phyloP scores from a whole-genome alignment of 2,329 filamentous ascomycete genomes.

The Lachnellula cervina region DNA sequence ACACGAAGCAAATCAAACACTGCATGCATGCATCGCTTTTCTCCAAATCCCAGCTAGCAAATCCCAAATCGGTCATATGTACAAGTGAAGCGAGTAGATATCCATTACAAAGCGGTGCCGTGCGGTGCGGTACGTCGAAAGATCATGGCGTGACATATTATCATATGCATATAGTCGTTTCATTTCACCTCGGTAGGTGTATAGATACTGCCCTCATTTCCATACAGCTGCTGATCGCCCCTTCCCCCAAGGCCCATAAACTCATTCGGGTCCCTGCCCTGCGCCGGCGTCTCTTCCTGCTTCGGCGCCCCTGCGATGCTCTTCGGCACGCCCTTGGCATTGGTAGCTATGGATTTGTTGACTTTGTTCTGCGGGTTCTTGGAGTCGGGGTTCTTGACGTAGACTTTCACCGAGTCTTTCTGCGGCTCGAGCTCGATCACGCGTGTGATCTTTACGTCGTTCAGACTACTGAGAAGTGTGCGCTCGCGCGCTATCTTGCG shows the following conservation, averaged over 20 bases:
- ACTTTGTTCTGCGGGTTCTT: conserved; percentile 37
- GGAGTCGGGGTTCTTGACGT: conserved; percentile 60
- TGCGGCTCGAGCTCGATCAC: conserved; percentile 51
- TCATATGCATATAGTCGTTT: conserved; percentile 21
- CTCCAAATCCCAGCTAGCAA: conserved; percentile 1
- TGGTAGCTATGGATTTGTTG: conserved; percentile 37
- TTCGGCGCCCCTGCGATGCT: conserved; percentile 30
- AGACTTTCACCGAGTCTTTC: conserved; percentile 65
- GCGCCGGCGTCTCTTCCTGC: conserved; percentile 63
- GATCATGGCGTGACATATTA: neutral
- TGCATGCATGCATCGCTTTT: conserved; percentile 9
- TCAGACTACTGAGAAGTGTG: conserved; percentile 77
- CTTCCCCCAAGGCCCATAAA: conserved; percentile 83
- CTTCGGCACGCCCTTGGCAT: conserved; percentile 23
- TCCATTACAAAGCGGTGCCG: conserved; percentile 9
- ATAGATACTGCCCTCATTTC: conserved; percentile 53
- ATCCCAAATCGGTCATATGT: conserved; percentile 7
- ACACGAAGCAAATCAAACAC: too few species aligned
- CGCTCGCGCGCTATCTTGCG: conserved; percentile 77
- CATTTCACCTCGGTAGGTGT: conserved; percentile 26
- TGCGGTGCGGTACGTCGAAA: neutral
- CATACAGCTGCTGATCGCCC: conserved; percentile 75
- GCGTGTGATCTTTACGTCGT: conserved; percentile 62
- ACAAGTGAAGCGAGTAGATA: conserved; percentile 8
- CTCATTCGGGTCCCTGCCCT: conserved; percentile 63